Conservation (phyloP, 768 basidiomycete genomes). For the Botryobasidium botryosum region DNA sequence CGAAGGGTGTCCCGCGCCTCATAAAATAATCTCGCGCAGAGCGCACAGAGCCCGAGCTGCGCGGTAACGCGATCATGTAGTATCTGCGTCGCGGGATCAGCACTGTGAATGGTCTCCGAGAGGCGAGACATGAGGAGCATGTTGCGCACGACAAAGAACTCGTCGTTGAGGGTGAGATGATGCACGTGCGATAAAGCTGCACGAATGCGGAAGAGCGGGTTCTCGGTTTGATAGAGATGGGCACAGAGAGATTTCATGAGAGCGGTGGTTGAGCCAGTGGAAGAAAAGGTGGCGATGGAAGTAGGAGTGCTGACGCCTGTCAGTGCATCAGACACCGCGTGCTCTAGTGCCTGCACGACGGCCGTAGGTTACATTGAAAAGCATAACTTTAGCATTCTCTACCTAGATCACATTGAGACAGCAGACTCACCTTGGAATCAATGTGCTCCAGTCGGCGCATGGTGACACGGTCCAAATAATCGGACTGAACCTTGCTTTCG, state of each 20-base stretch:
- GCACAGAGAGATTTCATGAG: conserved; percentile 82
- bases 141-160: conserved; percentile 92
- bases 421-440: conserved; percentile 69
- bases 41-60: conserved; percentile 91
- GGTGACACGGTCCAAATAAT: conserved; percentile 70
- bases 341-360: conserved; percentile 80
- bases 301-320: conserved; percentile 25
- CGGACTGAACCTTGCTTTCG: conserved; percentile 58
- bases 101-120: conserved; percentile 89
- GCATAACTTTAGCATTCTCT: too few relatives aligned
- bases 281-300: too few relatives aligned
- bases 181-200: conserved; percentile 97
- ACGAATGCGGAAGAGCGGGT: conserved; percentile 82
- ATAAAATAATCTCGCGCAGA: conserved; percentile 84
- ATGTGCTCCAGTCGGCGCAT: conserved; percentile 96
- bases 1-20: conserved; percentile 85
- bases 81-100: conserved; percentile 94
- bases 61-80: conserved; percentile 95
- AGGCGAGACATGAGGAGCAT: conserved; percentile 98
- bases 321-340: conserved; percentile 35
- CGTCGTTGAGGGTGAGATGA: conserved; percentile 90
- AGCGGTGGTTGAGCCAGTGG: conserved; percentile 42
- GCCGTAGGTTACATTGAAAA: conserved; percentile 77
- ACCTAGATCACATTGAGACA: conserved; percentile 6
- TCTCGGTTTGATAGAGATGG: conserved; percentile 81